Evolutionary conservation across 2,329 filamentous ascomycete species (phyloP), one percentile per base, ranked within the genome.

Genomic region (Pseudogymnoascus sp.): DNA sequence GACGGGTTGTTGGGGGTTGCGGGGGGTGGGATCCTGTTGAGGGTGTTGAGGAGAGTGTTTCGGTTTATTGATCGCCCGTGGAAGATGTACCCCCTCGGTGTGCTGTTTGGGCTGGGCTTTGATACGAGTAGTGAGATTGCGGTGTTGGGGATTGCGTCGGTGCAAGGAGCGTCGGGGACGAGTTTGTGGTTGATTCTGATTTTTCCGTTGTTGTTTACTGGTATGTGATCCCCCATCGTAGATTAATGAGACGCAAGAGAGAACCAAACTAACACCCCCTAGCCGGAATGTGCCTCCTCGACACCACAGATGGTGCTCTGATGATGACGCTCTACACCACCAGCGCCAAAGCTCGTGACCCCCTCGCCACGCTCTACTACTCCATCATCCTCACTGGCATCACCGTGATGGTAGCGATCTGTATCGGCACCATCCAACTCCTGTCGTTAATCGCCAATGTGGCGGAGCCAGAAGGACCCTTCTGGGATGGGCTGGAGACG

Each of bases 91-190:
- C 92, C 91, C 0, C 78, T 96, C 0, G 93, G 93, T 0, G 82
- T 97, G 0, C 78, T 97, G 4, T 97, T 93, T 71, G 95, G 93
- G 0, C 80, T 97, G 0, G 95, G 93, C 0, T 97, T 99, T 73
- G 95, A 97, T 73, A 97, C 95, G 0, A 96, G 90, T 42, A 96
- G 91, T 6, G 93, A 99, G 74, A 90, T 97, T 70, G 93, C 95
- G 0, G 82, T 99, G 6, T 77, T 99, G 0, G 95, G 93, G 0
- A 96, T 97, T 67, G 89, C 91, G 0, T 92, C 89, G 31, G 86
- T 99, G 1, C 89, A 97, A 70, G 93, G 89, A 0, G 87, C 91
- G 0, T 82, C 89, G 65, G 93, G 93, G 1, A 97, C 92, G 0
- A 91, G 87, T 34, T 88, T 97, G 65, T 99, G 95, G 95, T 78